Evolutionary conservation across 139 green algal genomes (phyloP), one percentile per base, ranked within the genome.

Genomic region (Marvania coccoides): DNA sequence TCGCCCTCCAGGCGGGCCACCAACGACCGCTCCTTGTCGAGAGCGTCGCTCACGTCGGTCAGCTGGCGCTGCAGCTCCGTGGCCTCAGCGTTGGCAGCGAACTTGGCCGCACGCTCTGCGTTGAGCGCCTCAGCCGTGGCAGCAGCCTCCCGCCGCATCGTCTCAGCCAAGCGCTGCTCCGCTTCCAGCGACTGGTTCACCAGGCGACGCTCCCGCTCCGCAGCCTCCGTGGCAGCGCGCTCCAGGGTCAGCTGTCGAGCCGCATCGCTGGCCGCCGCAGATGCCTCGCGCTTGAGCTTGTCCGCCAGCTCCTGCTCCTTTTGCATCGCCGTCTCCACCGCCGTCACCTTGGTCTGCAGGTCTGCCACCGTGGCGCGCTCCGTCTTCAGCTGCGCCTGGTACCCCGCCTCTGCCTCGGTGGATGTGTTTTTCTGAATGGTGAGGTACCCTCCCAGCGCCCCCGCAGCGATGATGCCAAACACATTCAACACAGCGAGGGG

Each of bases 71-170:
- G 57, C 15, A 83, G 74, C 64, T 83, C 68, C 6, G 30, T 35
- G 7, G 71, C 72, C 53, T 88, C 84, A 3, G 68, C 67, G 47
- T 87, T 76, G 12, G 77, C 79, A 1, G 82, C 72, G 35, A 70
- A 74, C 19, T 80, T 80, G 37, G 72, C 79, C 2, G 66, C 54
- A 2, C 69, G 56, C 67, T 91, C 84, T 4, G 77, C 75, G 2
- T 79, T 67, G 1, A 62, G 56, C n/a, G 80, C 77, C 10, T 72
- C 71, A 1, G 67, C 48, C 19, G 71, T 66, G 9, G 71, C 61
- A 3, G 79, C 79, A 14, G 78, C 71, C 58, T 81, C 79, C 48
- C 46, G 48, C 36, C 36, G 19, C 40, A 77, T 42, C 9, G 71
- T 56, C 29, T 73, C 71, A 37, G 58, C 69, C 57, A 75, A 63